These are phyloP conservation scores for Colletotrichum orbiculare DNA, from an alignment of 2,329 filamentous ascomycete species.

Conservation along the genomic window DNA sequence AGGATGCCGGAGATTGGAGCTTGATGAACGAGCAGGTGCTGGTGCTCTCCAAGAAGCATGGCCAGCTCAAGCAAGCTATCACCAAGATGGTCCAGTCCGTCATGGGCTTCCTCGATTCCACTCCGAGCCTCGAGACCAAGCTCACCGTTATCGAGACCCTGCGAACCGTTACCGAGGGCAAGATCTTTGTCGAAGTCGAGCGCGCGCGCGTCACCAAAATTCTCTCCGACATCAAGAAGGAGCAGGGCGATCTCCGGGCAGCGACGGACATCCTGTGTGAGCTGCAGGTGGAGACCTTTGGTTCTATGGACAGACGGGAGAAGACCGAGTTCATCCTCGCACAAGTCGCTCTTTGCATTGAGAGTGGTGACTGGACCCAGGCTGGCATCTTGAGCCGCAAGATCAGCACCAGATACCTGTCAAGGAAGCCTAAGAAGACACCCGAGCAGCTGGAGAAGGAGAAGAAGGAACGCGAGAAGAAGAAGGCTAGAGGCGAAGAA, in stretches of 20 bases:
- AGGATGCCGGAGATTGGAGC: constrained; percentile 91
- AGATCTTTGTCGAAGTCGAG: constrained; percentile 99
- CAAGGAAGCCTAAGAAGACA: constrained; percentile 91
- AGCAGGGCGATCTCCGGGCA: constrained; percentile 89
- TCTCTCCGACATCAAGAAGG: constrained; percentile 96
- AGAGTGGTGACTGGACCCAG: constrained; percentile 96
- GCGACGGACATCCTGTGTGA: constrained; percentile 96
- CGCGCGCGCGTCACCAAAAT: constrained; percentile 94
- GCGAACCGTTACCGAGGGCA: constrained; percentile 96
- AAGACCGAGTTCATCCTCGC: constrained; percentile 99
- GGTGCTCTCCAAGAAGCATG: constrained; percentile 98
- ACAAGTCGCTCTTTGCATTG: constrained; percentile 93
- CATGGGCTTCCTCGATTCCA: constrained; percentile 89
- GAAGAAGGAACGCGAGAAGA: constrained; percentile 87
- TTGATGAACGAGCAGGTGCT: constrained; percentile 96
- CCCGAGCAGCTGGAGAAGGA: constrained; percentile 91
- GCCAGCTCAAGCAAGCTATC: constrained; percentile 98
- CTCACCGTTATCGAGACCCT: constrained; percentile 94
- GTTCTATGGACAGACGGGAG: constrained; percentile 95
- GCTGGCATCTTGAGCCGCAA: constrained; percentile 93
- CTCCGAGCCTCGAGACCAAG: constrained; percentile 87
- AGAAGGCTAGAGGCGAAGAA: constrained; percentile 81
- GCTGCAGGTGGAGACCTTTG: constrained; percentile 98
- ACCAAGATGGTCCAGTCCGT: constrained; percentile 99
- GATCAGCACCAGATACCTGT: constrained; percentile 94